These are phyloP conservation scores for Micromonas commoda DNA, from an alignment of 139 green algal genomes.

Conservation along the genomic window DNA sequence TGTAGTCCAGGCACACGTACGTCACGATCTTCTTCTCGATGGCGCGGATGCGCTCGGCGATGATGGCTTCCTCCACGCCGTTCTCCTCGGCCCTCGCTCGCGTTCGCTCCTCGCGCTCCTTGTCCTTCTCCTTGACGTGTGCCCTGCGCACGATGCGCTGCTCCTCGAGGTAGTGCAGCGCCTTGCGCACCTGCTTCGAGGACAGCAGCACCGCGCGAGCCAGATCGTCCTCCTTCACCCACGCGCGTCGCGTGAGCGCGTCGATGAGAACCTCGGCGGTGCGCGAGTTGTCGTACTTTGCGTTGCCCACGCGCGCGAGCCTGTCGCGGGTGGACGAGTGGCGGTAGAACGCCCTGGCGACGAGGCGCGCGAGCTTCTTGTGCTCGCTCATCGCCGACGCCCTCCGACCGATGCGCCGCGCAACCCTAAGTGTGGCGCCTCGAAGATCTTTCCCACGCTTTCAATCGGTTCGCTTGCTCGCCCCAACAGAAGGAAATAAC, in stretches of 20 bases:
- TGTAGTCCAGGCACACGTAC: not conserved
- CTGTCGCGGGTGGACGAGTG: no score
- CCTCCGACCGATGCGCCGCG: no score
- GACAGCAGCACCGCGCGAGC: not conserved
- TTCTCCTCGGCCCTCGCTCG: not conserved
- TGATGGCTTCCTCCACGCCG: not conserved
- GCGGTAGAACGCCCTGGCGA: no score
- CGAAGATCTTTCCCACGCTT: no score
- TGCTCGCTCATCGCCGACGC: no score
- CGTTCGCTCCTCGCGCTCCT: not conserved
- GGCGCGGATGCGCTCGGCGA: not conserved
- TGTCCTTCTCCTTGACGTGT: slow-evolving; percentile 3
- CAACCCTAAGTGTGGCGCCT: no score
- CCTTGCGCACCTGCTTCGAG: not conserved
- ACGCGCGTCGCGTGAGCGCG: slow-evolving; percentile 8
- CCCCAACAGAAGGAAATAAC: no score
- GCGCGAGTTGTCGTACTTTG: not conserved
- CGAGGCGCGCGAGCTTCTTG: slow-evolving; percentile 9
- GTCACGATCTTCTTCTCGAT: not conserved
- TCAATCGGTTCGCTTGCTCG: no score
- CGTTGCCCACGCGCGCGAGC: no score
- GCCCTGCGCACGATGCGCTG: not conserved
- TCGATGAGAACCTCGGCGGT: slow-evolving; percentile 10
- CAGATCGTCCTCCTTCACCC: slow-evolving; percentile 14
- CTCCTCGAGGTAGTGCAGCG: not conserved